Evolutionary conservation across 306 rosid genomes (phyloP), one percentile per base, ranked within the genome.

Genomic region (Citrullus mucosospermus): DNA sequence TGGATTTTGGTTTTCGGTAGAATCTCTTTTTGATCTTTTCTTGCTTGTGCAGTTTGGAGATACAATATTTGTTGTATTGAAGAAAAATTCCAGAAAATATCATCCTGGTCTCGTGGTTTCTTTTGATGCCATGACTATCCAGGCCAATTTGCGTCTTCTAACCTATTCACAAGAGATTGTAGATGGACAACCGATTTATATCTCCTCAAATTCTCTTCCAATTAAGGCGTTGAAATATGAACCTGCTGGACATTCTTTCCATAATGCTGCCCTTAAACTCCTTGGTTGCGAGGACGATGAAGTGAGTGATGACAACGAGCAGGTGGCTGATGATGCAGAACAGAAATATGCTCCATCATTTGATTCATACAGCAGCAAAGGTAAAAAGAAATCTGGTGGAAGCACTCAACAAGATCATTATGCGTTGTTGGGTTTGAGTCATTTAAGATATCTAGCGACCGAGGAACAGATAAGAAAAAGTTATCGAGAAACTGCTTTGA

Each of bases 401-500:
- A 92, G 88, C 80, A 84, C 88, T 38, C 93, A 88, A 58, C 98
- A 90, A 80, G 99, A 96, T 91, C 99, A 96, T 81, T 96, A 96
- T 93, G 98, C 98, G 0, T 82, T 96, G 77, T 83, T 96, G 87
- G 97, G 98, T 69, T 82, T 96, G 85, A 75, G 97, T 71, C 93
- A 96, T 88, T 85, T 96, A 57, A 91, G 98, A 83, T 96, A 91
- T 85, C 94, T 96, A 81, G 99, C 99, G 70, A 85, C 98, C 0
- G 99, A 96, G 86, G 99, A 96, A 22, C 97, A 96, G 86, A 96
- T 96, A 63, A 86, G 86, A 55, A 96, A 91, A 86, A 87, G 96
- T 83, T 96, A 96, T 54, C 96, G 97, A n/a, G 97, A 96, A 79
- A 87, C 96, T 85, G 98, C 99, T 41, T 82, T 96, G 90, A 96